These are phyloP conservation scores for Themeda triandra DNA, from an alignment of 176 grass and related monocot genomes.

Conservation along the genomic window DNA sequence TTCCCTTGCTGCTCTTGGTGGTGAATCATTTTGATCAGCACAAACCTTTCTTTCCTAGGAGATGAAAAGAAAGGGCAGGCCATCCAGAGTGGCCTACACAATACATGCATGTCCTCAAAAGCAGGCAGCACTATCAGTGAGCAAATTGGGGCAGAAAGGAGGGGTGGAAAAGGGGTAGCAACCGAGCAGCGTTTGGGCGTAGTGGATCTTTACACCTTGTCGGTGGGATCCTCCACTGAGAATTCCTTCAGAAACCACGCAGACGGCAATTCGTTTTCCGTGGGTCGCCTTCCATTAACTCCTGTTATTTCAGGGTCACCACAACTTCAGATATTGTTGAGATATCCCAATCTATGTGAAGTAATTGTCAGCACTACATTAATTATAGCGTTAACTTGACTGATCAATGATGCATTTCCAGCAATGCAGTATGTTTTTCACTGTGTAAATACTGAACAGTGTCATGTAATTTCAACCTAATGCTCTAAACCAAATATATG, in stretches of 20 bases:
- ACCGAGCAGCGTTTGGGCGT: not conserved
- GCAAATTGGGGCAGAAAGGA: conserved; percentile 36
- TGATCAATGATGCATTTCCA: not conserved
- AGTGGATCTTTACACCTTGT: conserved; percentile 31
- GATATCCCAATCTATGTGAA: conserved; percentile 21
- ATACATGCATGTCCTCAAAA: conserved; percentile 23
- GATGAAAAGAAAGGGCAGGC: conserved; percentile 13
- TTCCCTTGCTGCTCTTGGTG: conserved; percentile 31
- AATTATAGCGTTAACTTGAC: not conserved
- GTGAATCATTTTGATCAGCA: conserved; percentile 13
- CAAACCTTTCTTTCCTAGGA: not conserved
- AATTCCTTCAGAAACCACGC: conserved; percentile 5
- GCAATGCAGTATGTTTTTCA: not conserved
- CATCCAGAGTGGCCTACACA: conserved; percentile 12
- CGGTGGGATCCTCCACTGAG: conserved; percentile 22
- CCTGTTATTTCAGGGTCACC: not conserved
- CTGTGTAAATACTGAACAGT: not conserved
- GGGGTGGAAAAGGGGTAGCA: not conserved
- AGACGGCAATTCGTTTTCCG: conserved; percentile 11
- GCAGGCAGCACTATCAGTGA: conserved; percentile 25
- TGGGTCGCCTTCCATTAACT: not conserved
- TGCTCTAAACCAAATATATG: not conserved
- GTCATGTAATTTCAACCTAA: not conserved
- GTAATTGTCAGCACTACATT: not conserved
- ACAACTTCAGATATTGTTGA: not conserved